Evolutionary conservation across 139 green algal species (phyloP), one percentile per base, ranked within the genome.

Genomic region (Penium margaritaceum): DNA sequence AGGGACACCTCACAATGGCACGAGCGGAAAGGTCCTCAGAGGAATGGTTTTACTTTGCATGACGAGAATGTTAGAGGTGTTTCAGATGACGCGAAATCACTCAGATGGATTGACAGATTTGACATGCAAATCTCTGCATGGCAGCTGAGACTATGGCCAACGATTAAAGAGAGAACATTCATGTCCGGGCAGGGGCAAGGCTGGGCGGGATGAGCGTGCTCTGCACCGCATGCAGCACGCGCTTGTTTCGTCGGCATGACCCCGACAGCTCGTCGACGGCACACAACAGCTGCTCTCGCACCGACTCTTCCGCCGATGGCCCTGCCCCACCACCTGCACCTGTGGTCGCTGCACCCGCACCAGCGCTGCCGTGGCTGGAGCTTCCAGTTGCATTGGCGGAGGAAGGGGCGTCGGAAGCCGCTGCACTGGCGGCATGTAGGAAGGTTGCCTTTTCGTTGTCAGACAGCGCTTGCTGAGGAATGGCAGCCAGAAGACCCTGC

Each of bases 251-350:
- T 60, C 70, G 37, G 14, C 55, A 66, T 21, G 60, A 41, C 19
- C 47, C 70, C 17, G 70, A 77, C 19, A 77, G 12, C 27, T 77
- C 70, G 19, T 77, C 70, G 61, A 77, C 33, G 27, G 35, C 61
- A 32, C 12, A 29, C n/a, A 54, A 21, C 38, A 75, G 17, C 5
- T 27, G 51, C n/a, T n/a, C n/a, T n/a, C n/a, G n/a, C n/a, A n/a
- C n/a, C n/a, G n/a, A n/a, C n/a, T n/a, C n/a, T n/a, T n/a, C n/a
- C n/a, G n/a, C n/a, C n/a, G n/a, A n/a, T n/a, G n/a, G n/a, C n/a
- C n/a, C n/a, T n/a, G n/a, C n/a, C n/a, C n/a, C n/a, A 5, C 61
- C 5, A 21, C 4, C 61, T 29, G 27, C 61, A 39, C 27, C 41
- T 33, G 27, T 30, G 21, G 5, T 5, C n/a, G 36, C 61, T 36